phyloP scores from a whole-genome alignment of 257 asterid species.

The Buddleja alternifolia region DNA sequence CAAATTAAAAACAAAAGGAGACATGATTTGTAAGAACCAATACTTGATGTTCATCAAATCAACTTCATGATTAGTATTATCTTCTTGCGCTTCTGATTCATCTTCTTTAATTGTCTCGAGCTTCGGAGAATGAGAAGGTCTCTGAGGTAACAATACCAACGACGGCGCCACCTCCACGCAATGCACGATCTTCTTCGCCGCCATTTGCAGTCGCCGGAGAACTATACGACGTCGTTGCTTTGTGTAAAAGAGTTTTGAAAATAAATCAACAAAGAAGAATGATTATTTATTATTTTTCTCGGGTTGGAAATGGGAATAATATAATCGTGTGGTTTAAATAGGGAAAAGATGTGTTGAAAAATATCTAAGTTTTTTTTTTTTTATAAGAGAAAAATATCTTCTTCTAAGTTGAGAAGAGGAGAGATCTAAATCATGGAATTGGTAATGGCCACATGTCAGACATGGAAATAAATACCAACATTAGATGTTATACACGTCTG shows the following conservation, averaged over 20 bases:
- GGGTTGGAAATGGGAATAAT: neutral
- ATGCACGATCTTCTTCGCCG: neutral
- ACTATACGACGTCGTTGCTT: too few relatives aligned
- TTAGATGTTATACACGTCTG: neutral
- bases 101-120: constrained; percentile 54
- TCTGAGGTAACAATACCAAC: constrained; percentile 32
- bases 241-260: too few relatives aligned
- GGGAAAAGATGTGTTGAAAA: neutral
- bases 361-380: constrained; percentile 3
- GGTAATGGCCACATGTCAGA: constrained; percentile 20
- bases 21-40: constrained; percentile 8
- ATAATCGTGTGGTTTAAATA: neutral
- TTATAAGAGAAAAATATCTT: too few relatives aligned
- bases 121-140: constrained; percentile 42
- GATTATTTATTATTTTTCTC: neutral
- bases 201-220: neutral
- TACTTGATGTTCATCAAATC: constrained; percentile 1
- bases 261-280: neutral
- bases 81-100: constrained; percentile 28
- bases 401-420: neutral
- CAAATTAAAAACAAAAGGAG: neutral
- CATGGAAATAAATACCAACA: neutral
- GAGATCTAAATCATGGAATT: neutral
- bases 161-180: constrained; percentile 49
- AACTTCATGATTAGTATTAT: too few relatives aligned